A percentile compares a stretch with the other conserved stretches of the same genome.
Conservation (phyloP, 345 rosid species). For the Lumnitzera littorea region DNA sequence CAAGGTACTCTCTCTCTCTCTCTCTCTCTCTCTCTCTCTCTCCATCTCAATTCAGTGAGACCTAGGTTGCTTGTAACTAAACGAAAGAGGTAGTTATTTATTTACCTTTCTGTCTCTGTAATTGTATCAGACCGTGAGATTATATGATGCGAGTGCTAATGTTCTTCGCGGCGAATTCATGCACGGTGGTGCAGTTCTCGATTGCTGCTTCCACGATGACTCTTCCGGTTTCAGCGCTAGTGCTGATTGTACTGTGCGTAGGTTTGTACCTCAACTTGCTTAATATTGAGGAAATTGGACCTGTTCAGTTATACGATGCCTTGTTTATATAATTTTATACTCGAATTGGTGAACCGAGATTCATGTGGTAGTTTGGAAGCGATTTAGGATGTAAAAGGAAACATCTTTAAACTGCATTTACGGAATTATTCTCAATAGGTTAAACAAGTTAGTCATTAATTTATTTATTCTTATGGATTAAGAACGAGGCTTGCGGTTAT, state of each 20-base stretch:
- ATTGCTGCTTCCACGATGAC: conserved; percentile 96
- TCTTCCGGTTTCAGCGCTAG: conserved; percentile 92
- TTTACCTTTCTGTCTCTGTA: background rate
- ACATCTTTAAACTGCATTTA: too few relatives aligned
- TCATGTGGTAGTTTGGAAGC: too few relatives aligned
- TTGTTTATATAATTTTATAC: background rate
- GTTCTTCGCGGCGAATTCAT: conserved; percentile 78
- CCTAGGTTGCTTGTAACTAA: too few relatives aligned
- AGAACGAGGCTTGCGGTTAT: too few relatives aligned
- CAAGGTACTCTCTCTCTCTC: conserved; percentile 39
- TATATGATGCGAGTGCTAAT: conserved; percentile 77
- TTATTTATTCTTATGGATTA: too few relatives aligned
- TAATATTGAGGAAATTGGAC: background rate
- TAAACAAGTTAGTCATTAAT: too few relatives aligned
- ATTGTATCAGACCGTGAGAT: conserved; percentile 47
- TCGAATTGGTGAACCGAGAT: background rate
- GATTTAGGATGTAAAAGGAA: too few relatives aligned
- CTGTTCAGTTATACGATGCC: background rate
- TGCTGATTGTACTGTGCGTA: conserved; percentile 61
- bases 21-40: background rate
- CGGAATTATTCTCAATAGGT: too few relatives aligned
- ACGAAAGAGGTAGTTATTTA: background rate
- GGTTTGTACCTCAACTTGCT: conserved; percentile 23
- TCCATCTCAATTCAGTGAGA: background rate
- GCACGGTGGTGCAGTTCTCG: conserved; percentile 90